Conservation (phyloP, 139 green algal species). For the Chlamydomonas asymmetrica region DNA sequence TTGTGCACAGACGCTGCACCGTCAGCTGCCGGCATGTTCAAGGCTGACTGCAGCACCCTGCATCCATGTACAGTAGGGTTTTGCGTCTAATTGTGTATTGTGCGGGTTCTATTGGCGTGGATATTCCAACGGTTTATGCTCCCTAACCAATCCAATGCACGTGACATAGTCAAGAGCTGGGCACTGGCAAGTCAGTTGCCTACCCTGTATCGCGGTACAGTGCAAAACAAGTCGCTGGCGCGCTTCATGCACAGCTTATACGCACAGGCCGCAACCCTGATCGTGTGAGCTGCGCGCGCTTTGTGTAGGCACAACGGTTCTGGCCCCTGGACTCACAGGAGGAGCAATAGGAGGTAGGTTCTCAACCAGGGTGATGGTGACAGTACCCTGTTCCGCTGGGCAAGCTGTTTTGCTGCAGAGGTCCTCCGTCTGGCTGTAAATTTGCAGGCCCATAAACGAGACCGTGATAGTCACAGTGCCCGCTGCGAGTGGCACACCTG, state of each 20-base stretch:
- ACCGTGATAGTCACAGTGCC: constrained; percentile 49
- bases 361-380: constrained; percentile 42
- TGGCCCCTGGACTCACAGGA: constrained; percentile 46
- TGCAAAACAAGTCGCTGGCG: too few species aligned
- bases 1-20: not conserved
- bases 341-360: constrained; percentile 57
- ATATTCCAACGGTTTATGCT: too few species aligned
- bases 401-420: constrained; percentile 56
- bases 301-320: too few species aligned
- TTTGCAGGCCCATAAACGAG: constrained; percentile 38
- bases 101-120: too few species aligned
- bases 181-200: not conserved
- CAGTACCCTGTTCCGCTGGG: constrained; percentile 33
- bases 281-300: not conserved
- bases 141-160: too few species aligned
- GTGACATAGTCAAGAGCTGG: too few species aligned
- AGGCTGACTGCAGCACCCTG: not conserved
- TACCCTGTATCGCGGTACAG: too few species aligned
- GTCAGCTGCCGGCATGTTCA: not conserved
- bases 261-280: not conserved
- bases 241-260: not conserved
- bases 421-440: constrained; percentile 42
- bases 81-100: too few species aligned
- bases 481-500: constrained; percentile 28
- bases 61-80: too few species aligned